Evolutionary conservation across 352 stramenopile species (phyloP).

Genomic region (Globisporangium iwayamae): DNA sequence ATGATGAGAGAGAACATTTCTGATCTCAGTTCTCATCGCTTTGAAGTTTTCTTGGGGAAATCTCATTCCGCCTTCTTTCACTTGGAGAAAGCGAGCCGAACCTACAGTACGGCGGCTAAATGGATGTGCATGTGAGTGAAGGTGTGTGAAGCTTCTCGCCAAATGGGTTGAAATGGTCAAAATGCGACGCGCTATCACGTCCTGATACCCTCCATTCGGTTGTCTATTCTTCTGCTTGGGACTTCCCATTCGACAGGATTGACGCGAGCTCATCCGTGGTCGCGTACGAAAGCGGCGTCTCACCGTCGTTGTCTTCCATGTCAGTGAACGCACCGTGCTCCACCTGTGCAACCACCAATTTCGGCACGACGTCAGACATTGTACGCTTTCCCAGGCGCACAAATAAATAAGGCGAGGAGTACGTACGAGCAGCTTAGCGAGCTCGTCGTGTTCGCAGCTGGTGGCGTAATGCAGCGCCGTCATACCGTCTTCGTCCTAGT

Average conservation of each 20-base stretch:
- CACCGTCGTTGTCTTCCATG: conserved; percentile 63
- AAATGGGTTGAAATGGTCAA: no score
- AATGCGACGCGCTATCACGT: no score
- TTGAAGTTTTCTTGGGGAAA: no score
- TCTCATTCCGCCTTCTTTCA: no score
- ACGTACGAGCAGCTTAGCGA: conserved; percentile 57
- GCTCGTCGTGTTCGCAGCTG: conserved; percentile 65
- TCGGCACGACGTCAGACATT: background rate
- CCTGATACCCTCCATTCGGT: background rate
- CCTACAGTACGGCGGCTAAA: no score
- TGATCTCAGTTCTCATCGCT: no score
- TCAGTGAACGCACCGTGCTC: conserved; percentile 53
- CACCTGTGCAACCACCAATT: conserved; percentile 31
- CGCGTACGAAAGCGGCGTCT: conserved; percentile 49
- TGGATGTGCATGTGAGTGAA: no score
- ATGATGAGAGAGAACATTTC: no score
- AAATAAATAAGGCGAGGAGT: background rate
- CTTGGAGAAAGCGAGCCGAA: no score
- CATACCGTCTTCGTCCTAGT: conserved; percentile 72
- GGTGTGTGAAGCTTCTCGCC: no score
- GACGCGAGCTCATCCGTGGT: conserved; percentile 33
- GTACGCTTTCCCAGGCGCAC: background rate
- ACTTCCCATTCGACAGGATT: conserved; percentile 34
- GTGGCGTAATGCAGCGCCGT: conserved; percentile 76
- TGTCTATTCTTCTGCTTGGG: conserved; percentile 17